A percentile compares a stretch with the other conserved stretches of the same genome.
phyloP scores from a whole-genome alignment of 805 yeast species.

The Saturnispora saitoi region DNA sequence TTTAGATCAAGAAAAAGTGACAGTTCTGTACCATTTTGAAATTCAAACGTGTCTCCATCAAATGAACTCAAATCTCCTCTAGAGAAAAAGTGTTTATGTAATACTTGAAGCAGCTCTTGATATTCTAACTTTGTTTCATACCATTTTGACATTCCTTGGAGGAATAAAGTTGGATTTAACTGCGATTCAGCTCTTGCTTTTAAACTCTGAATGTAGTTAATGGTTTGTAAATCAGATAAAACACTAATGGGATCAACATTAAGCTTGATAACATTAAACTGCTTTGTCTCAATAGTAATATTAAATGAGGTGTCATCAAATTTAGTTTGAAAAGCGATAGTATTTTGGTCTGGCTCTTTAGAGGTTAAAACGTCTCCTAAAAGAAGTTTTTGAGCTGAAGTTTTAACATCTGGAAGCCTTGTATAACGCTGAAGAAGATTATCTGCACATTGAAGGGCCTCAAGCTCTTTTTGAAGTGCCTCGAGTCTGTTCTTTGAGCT shows the following conservation, averaged over 20 bases:
- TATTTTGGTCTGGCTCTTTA: neutral
- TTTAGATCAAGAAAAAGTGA: neutral
- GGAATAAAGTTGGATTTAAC: neutral
- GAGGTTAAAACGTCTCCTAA: neutral
- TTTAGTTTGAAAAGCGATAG: neutral
- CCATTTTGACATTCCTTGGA: constrained; percentile 1
- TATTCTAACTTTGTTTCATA: neutral
- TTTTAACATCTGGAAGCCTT: neutral
- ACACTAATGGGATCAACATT: neutral
- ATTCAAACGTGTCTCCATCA: neutral
- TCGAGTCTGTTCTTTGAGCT: neutral
- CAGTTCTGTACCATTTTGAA: neutral
- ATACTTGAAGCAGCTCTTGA: neutral
- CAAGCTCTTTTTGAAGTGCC: neutral
- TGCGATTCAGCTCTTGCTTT: neutral
- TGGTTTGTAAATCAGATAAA: neutral
- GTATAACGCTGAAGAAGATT: neutral
- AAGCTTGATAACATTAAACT: neutral
- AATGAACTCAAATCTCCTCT: neutral
- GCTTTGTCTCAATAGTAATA: neutral
- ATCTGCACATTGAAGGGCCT: neutral
- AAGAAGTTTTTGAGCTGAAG: neutral
- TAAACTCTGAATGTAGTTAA: neutral
- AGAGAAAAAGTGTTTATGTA: neutral
- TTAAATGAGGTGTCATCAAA: neutral